Percentiles rank a stretch among this genome's conserved stretches.
These are phyloP conservation scores for Coelastrella sp. DNA, from an alignment of 139 green algal genomes.

Conservation along the genomic window DNA sequence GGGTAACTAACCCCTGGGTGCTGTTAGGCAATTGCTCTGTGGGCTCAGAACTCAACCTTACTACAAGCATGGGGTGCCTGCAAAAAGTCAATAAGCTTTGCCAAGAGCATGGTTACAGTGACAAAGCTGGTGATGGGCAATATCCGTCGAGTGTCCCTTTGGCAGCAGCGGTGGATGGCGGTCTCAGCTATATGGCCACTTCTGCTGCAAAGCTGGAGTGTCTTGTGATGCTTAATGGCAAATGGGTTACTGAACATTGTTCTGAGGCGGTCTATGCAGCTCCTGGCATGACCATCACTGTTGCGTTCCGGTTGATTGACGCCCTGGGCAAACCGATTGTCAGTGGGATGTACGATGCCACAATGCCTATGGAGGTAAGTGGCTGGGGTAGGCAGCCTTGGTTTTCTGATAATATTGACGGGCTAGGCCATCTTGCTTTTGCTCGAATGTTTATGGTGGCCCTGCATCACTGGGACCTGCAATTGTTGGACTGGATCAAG, in stretches of 20 bases:
- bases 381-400: too few relatives aligned
- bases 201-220: too few relatives aligned
- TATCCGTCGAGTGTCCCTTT: too few relatives aligned
- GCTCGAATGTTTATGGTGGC: too few relatives aligned
- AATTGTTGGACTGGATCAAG: too few relatives aligned
- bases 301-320: slow-evolving; percentile 8
- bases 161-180: too few relatives aligned
- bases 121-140: background rate
- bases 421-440: too few relatives aligned
- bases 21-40: background rate
- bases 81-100: background rate
- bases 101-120: background rate
- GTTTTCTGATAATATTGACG: too few relatives aligned
- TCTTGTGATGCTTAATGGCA: too few relatives aligned
- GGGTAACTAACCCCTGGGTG: background rate
- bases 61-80: background rate
- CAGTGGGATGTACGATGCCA: slow-evolving; percentile 5
- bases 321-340: background rate
- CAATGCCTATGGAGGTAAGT: slow-evolving; percentile 41
- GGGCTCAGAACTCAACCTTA: background rate
- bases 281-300: slow-evolving; percentile 1
- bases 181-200: too few relatives aligned
- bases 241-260: background rate
- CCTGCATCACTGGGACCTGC: too few relatives aligned
- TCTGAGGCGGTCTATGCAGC: background rate